These are phyloP conservation scores for Perkinsus chesapeaki DNA, from an alignment of 169 alveolate genomes.

Conservation along the genomic window DNA sequence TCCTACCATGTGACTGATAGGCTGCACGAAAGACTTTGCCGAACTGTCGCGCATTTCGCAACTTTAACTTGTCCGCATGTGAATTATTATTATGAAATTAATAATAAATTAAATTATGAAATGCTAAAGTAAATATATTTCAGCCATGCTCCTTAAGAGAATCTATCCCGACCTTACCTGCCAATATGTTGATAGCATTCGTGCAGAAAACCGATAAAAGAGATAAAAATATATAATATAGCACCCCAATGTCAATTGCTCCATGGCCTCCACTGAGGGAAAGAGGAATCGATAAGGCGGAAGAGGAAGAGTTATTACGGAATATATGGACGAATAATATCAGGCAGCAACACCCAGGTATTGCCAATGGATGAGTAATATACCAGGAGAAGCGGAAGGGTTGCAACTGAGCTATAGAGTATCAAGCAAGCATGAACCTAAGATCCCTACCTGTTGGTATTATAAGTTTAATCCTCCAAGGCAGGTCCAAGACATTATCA, in stretches of 20 bases:
- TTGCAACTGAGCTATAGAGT: neutral
- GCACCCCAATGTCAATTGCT: constrained; percentile 53
- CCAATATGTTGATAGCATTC: constrained; percentile 83
- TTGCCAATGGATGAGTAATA: neutral
- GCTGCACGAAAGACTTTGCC: neutral
- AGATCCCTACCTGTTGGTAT: constrained; percentile 73
- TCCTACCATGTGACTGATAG: neutral
- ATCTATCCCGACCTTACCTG: constrained; percentile 30
- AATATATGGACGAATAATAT: neutral
- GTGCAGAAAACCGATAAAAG: constrained; percentile 77
- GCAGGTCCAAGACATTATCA: constrained; percentile 74
- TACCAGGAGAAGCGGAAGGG: neutral
- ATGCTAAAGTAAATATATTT: neutral
- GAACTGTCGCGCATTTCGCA: neutral
- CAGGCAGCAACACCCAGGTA: neutral
- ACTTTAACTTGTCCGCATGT: no score
- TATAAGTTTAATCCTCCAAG: constrained; percentile 76
- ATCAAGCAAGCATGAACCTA: constrained; percentile 61
- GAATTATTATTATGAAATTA: no score
- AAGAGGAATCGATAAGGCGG: constrained; percentile 48
- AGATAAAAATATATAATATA: constrained; percentile 72
- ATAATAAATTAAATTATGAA: no score
- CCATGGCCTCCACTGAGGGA: constrained; percentile 5
- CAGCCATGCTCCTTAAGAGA: neutral
- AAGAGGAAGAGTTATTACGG: constrained; percentile 51